Evolutionary conservation across 192 early-diverging fungal species (phyloP), one percentile per base, ranked within the genome.

Genomic region (Physocladia obscura): DNA sequence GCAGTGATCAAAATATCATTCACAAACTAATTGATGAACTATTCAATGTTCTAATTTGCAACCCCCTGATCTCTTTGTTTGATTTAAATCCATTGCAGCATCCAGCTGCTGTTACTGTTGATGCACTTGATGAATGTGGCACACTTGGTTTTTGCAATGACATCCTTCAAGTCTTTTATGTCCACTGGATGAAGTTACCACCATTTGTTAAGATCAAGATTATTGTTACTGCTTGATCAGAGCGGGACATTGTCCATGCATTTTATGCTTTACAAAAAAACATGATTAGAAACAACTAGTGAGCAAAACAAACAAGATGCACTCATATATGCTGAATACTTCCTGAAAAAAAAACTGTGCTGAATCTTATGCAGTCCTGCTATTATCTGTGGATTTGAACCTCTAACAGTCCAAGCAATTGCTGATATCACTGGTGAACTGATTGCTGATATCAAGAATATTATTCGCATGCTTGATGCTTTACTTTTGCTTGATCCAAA

Each of bases 51-150:
- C 26, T 54, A 22, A 54, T 54, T 24, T 8, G 15, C 8, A 54
- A 54, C 52, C 52, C 52, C 6, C 24, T 54, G n/a, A 24, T 15
- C 11, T 15, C 39, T 6, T 8, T 61, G 19, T 39, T 21, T 22
- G 31, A 61, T 19, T 8, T 15, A 24, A 48, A 39, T 29, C 35
- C 39, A 8, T 11, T 44, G 6, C 31, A 22, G 4, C 17, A 29
- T 13, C 62, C 67, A 22, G 69, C 29, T 2, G 62, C 67, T 8
- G 4, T 70, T 27, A 37, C 67, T 4, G 62, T 68, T 21, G 69
- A 70, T 44, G 69, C 69, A 4, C 34, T 70, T 24, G 69, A 70
- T 38, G 69, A 70, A 69, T 61, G 55, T 40, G 69, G 69, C 19
- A 39, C 8, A 15, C 3, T 21, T 21, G 38, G 30, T 24, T n/a